These are phyloP conservation scores for Solanum sparsipilum DNA, from an alignment of 257 asterid species.

Conservation along the genomic window DNA sequence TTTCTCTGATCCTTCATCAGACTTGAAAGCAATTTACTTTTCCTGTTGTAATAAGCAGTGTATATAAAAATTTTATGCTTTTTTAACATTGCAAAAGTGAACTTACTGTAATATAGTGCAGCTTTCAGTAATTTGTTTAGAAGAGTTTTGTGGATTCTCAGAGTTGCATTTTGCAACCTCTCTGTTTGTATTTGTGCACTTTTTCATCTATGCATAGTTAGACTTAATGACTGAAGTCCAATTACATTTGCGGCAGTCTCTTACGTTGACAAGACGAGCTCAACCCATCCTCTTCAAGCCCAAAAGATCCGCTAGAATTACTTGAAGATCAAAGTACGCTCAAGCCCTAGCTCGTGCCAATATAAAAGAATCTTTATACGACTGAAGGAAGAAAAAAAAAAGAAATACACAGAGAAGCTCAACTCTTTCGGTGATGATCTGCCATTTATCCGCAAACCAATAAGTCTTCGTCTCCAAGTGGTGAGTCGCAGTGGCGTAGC, in stretches of 20 bases:
- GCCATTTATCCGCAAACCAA: no score
- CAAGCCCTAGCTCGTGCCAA: no score
- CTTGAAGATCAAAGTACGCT: no score
- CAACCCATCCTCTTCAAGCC: neutral
- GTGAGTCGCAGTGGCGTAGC: no score
- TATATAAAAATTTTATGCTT: neutral
- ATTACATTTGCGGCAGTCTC: neutral
- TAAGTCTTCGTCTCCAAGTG: no score
- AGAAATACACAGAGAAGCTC: no score
- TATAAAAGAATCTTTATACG: no score
- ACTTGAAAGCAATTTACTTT: neutral
- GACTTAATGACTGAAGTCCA: neutral
- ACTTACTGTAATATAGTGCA: neutral
- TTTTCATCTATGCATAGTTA: neutral
- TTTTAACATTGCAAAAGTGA: neutral
- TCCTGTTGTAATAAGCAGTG: neutral
- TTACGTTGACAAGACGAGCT: neutral
- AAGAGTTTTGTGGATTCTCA: neutral
- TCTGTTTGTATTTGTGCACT: neutral
- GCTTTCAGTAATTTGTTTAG: neutral
- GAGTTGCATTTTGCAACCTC: neutral
- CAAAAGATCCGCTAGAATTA: no score
- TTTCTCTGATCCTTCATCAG: neutral
- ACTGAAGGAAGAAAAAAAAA: no score
- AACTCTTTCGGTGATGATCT: no score